Evolutionary conservation across 352 stramenopile genomes (phyloP).

Genomic region (Pythium guiyangense): DNA sequence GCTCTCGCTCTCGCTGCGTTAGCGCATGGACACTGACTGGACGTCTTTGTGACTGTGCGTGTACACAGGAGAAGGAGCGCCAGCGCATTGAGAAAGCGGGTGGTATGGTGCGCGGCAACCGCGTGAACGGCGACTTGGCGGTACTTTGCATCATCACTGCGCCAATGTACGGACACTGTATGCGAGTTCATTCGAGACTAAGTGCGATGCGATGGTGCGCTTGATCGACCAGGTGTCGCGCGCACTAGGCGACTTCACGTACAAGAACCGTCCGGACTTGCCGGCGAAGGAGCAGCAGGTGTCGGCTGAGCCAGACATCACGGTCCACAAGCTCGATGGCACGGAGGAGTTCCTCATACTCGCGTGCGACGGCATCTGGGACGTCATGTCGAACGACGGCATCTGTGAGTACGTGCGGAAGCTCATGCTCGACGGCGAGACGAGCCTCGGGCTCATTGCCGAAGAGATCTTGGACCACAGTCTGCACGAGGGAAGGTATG

Average conservation of each 20-base stretch:
- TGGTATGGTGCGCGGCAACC: conserved; percentile 67
- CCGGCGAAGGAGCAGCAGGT: conserved; percentile 66
- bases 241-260: conserved; percentile 74
- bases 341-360: conserved; percentile 90
- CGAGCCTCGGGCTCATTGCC: conserved; percentile 62
- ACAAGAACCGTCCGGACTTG: conserved; percentile 65
- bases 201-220: conserved; percentile 8
- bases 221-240: conserved; percentile 51
- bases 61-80: conserved; percentile 48
- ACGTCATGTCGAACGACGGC: conserved; percentile 91
- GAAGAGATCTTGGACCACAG: conserved; percentile 81
- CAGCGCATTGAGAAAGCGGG: conserved; percentile 69
- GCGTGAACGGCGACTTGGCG: conserved; percentile 78
- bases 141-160: too few species aligned
- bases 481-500: conserved; percentile 62
- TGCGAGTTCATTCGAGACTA: neutral
- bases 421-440: conserved; percentile 66
- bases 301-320: conserved; percentile 86
- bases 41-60: neutral
- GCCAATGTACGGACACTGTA: neutral
- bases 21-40: conserved; percentile 7
- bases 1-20: neutral
- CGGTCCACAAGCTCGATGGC: conserved; percentile 65
- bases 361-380: conserved; percentile 92
- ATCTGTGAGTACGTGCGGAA: conserved; percentile 80